Base-by-base conservation (phyloP, 768 basidiomycete genomes). In the Tricholoma flavovirens region DNA sequence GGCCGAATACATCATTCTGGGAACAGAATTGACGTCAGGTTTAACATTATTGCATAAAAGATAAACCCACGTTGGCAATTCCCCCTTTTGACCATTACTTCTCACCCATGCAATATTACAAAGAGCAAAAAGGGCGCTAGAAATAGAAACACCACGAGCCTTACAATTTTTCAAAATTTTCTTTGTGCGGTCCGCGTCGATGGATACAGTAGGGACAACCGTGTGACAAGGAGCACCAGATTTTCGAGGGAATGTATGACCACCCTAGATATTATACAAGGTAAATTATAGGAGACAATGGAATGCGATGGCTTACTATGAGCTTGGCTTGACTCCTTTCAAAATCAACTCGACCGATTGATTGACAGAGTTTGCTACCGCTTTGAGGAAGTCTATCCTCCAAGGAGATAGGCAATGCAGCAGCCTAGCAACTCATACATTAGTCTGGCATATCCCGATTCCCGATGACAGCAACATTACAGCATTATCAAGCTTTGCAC, bases 1-100 rank as follows among this genome's bases (percentile, higher is more conserved):
- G 11, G 92, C 90, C 7, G 89, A 88, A 68, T 94, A 94, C 81
- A 93, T 85, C 83, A 93, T 82, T 55, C 83, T 86, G 56, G 9
- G 11, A 4, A 26, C 32, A 3, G 46, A 29, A 17, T 40, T 53
- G 5, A 29, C 53, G 60, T 43, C 22, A 42, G 12, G 33, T 21
- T 21, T 32, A 26, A 30, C 21, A 26, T 19, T 8, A 29, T 21
- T n/a, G 51, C 19, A n/a, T 46, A 33, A 24, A 19, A 24, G 42
- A 36, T 30, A 0, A 35, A 35, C 77, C 63, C 67, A 83, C 81
- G 73, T 78, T 5, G 84, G 85, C 48, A 82, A 67, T 55, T 83
- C 77, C 61, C 68, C 69, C 40, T 74, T 73, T 12, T 71, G 70
- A 24, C 67, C 64, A 21, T 71, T 73, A 32, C 78, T 78, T 60